Evolutionary conservation across 108 stramenopile genomes (phyloP), one percentile per base, ranked within the genome.

Genomic region (Fragilariopsis cylindrus): DNA sequence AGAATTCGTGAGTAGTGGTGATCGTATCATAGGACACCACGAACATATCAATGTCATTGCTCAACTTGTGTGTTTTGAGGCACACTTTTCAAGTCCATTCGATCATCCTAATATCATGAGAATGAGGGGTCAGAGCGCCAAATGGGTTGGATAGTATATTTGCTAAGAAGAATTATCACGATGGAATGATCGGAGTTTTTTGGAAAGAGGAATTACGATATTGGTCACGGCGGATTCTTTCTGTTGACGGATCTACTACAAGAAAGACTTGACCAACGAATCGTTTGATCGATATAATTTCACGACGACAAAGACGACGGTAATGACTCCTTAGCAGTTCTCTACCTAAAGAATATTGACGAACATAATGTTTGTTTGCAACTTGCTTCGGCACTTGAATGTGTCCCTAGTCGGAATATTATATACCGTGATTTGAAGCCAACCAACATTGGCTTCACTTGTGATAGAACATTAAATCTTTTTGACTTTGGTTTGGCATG

Each of bases 221-320:
- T 30, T 30, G 30, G 45, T 40, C 69, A 81, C 47, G 79, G 82
- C 39, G 84, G 85, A 53, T 85, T 84, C 63, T 84, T 83, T 70
- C 74, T 89, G 30, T 62, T 89, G n/a, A 62, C 85, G 65, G 88
- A 89, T 57, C 64, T 77, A 45, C 72, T 85, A 8, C 56, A 69
- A 43, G 73, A 64, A 45, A 79, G 81, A 2, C 78, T 89, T 12
- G 54, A 57, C 12, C 77, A 81, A 39, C 69, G 70, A 8, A 84
- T 89, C 53, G 73, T 77, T 12, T 70, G 82, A 62, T 88, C 85
- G 87, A 77, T 64, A 62, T 62, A 75, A 16, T 52, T 13, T 52
- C 13, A 9, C 30, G 30, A 30, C 30, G 30, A 30, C 30, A n/a
- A 15, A 16, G 5, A 30, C 30, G 30, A 30, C 30, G 2, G 30